A percentile compares a stretch with the other conserved stretches of the same genome.
These are phyloP conservation scores for Ailanthus altissimus DNA, from an alignment of 345 rosid genomes.

Conservation along the genomic window DNA sequence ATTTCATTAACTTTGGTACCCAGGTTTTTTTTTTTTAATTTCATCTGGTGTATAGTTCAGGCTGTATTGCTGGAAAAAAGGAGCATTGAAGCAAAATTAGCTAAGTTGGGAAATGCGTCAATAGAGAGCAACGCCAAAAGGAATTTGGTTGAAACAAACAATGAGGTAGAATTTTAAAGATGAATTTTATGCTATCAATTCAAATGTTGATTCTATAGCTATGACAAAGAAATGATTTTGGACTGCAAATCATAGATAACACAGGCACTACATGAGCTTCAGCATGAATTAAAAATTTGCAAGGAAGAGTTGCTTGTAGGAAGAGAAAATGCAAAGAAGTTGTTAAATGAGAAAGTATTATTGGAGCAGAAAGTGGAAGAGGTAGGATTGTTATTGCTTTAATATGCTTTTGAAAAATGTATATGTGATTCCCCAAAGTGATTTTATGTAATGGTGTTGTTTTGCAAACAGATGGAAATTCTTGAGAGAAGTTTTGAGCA, in stretches of 20 bases:
- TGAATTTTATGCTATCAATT: conserved; percentile 3
- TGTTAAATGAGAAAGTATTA: conserved; percentile 54
- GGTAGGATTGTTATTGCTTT: conserved; percentile 39
- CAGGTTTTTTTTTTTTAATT: conserved; percentile 9
- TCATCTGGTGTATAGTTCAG: conserved; percentile 40
- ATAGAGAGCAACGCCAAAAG: conserved; percentile 43
- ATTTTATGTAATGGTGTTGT: background rate
- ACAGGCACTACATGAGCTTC: conserved; percentile 58
- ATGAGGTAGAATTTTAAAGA: conserved; percentile 48
- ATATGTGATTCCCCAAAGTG: background rate
- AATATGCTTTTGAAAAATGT: background rate
- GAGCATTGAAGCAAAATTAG: conserved; percentile 56
- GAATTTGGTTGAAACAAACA: conserved; percentile 44
- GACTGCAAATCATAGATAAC: conserved; percentile 24
- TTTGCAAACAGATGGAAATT: conserved; percentile 49
- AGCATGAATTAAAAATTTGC: conserved; percentile 62
- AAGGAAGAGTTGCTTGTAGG: conserved; percentile 56
- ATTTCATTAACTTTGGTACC: conserved; percentile 4
- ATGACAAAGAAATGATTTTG: conserved; percentile 18
- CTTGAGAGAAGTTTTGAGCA: conserved; percentile 59
- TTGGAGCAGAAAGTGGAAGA: conserved; percentile 77
- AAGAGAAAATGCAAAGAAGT: conserved; percentile 51
- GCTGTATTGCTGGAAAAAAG: conserved; percentile 59
- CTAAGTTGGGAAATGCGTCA: conserved; percentile 46
- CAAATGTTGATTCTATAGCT: background rate